Conservation (phyloP, 2,329 filamentous ascomycete species). For the Colletotrichum somersetense region DNA sequence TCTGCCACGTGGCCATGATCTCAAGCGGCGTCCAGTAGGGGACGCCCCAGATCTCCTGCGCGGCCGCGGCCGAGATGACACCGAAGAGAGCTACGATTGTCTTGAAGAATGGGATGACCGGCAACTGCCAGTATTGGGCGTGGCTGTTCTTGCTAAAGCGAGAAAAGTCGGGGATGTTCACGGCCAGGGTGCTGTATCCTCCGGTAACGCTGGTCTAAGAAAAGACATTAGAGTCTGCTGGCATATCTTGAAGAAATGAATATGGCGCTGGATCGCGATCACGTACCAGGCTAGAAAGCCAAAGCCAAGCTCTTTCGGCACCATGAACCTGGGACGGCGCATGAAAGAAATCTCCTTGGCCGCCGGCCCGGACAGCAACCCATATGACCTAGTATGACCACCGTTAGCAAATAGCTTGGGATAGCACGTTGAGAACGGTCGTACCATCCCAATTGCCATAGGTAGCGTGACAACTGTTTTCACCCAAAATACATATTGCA, state of each 20-base stretch:
- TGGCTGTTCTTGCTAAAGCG: conserved; percentile 54
- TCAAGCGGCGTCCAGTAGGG: conserved; percentile 64
- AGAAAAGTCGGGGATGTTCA: conserved; percentile 61
- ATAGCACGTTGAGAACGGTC: background rate
- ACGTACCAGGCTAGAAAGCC: conserved; percentile 53
- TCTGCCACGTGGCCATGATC: conserved; percentile 57
- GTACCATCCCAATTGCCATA: conserved; percentile 56
- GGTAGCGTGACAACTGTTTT: conserved; percentile 58
- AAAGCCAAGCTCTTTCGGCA: conserved; percentile 58
- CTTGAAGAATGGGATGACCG: conserved; percentile 61
- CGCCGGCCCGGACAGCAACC: conserved; percentile 35
- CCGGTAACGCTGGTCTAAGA: conserved; percentile 59
- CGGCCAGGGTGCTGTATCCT: conserved; percentile 61
- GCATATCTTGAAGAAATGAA: background rate
- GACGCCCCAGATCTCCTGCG: conserved; percentile 58
- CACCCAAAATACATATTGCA: conserved; percentile 58
- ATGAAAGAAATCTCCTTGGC: conserved; percentile 44
- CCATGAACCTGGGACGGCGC: conserved; percentile 48
- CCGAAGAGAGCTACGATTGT: conserved; percentile 61
- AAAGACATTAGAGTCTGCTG: background rate
- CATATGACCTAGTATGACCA: conserved; percentile 41
- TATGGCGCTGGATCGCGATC: background rate
- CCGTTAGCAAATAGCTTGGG: background rate
- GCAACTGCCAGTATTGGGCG: conserved; percentile 61
- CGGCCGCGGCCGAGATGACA: conserved; percentile 61